Conservation (phyloP, 331 rosid genomes). For the Pyrus hybrid region DNA sequence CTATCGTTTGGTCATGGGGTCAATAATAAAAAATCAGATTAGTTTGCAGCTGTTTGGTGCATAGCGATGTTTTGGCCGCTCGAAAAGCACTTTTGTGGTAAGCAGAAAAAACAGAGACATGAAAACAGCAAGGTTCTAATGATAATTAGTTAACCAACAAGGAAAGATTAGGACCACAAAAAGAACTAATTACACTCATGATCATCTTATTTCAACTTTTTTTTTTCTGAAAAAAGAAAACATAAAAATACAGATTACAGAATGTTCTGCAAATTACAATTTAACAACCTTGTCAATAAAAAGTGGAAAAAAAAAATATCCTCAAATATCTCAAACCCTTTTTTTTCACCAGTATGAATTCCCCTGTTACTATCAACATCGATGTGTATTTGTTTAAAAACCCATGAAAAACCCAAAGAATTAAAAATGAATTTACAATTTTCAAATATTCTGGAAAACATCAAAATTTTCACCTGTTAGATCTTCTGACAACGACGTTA, state of each 20-base stretch:
- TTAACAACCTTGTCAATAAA: background rate
- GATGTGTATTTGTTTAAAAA: slow-evolving; percentile 23
- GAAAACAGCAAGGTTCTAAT: slow-evolving; percentile 11
- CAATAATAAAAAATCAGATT: background rate
- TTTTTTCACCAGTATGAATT: slow-evolving; percentile 25
- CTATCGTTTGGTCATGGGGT: slow-evolving; percentile 4
- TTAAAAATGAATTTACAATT: slow-evolving; percentile 35
- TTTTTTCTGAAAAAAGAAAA: slow-evolving; percentile 7
- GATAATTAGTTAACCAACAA: slow-evolving; percentile 18
- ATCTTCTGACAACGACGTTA: slow-evolving; percentile 72
- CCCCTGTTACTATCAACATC: slow-evolving; percentile 66
- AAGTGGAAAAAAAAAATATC: background rate
- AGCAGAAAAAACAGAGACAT: slow-evolving; percentile 12
- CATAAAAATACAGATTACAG: background rate
- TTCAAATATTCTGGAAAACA: slow-evolving; percentile 74
- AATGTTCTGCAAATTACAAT: slow-evolving; percentile 1
- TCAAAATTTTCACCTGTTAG: slow-evolving; percentile 65
- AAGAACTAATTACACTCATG: slow-evolving; percentile 49
- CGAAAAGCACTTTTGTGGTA: slow-evolving; percentile 16
- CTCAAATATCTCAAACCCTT: slow-evolving; percentile 32
- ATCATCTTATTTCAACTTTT: slow-evolving; percentile 44
- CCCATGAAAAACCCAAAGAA: background rate
- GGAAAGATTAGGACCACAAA: slow-evolving; percentile 34
- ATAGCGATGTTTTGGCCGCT: slow-evolving; percentile 13
- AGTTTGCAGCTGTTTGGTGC: slow-evolving; percentile 11